Conservation (phyloP, 306 rosid genomes). For the Pueraria montana region DNA sequence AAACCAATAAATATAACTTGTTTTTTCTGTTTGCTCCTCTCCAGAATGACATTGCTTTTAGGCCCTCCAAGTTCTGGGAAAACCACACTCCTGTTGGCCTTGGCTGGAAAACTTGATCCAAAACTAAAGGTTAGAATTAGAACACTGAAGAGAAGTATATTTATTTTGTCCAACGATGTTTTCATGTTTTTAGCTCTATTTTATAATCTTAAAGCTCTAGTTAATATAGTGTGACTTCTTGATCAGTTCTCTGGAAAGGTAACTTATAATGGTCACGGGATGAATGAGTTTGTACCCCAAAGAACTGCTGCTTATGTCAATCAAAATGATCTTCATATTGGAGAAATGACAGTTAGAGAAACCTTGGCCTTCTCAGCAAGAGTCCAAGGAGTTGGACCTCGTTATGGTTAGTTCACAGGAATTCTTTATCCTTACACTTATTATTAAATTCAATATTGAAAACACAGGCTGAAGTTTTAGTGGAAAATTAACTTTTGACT, state of each 20-base stretch:
- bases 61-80: constrained; percentile 95
- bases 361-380: constrained; percentile 86
- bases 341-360: constrained; percentile 86
- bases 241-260: constrained; percentile 67
- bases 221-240: constrained; percentile 19
- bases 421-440: neutral
- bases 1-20: neutral
- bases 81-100: constrained; percentile 76
- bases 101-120: constrained; percentile 81
- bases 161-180: neutral
- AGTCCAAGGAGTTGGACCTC: constrained; percentile 82
- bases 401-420: constrained; percentile 63
- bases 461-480: neutral
- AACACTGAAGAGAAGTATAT: neutral
- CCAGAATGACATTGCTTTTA: constrained; percentile 82
- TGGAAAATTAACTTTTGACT: neutral
- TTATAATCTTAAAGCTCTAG: neutral
- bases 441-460: constrained; percentile 23
- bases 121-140: constrained; percentile 61
- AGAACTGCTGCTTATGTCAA: constrained; percentile 82
- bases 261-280: constrained; percentile 68
- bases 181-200: neutral
- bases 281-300: constrained; percentile 83
- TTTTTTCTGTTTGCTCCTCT: neutral
- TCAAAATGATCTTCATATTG: constrained; percentile 80